Conservation (phyloP, 768 basidiomycete genomes). For the Russula emetica region DNA sequence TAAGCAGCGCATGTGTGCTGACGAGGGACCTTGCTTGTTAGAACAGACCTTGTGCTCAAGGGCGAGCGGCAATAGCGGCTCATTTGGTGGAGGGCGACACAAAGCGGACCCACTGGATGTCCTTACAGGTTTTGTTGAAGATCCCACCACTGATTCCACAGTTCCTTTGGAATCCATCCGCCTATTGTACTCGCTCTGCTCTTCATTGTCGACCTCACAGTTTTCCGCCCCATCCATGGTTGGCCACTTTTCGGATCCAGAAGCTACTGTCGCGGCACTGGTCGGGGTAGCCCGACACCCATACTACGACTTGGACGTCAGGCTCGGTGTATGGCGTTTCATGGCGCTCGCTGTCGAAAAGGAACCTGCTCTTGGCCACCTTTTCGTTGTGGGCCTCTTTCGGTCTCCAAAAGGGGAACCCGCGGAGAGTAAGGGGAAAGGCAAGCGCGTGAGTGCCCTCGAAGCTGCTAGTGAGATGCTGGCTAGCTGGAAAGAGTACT, state of each 20-base stretch:
- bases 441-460: slow-evolving; percentile 53
- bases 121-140: slow-evolving; percentile 61
- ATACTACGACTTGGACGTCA: slow-evolving; percentile 68
- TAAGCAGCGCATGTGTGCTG: slow-evolving; percentile 45
- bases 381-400: slow-evolving; percentile 76
- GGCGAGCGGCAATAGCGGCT: slow-evolving; percentile 45
- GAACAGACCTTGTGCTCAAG: slow-evolving; percentile 74
- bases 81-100: slow-evolving; percentile 43
- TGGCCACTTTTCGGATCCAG: slow-evolving; percentile 73
- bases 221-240: slow-evolving; percentile 69
- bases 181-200: slow-evolving; percentile 62
- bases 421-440: slow-evolving; percentile 31
- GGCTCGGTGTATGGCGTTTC: slow-evolving; percentile 79
- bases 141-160: slow-evolving; percentile 53
- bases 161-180: slow-evolving; percentile 65
- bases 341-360: slow-evolving; percentile 76
- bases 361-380: slow-evolving; percentile 77
- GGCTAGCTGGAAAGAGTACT: slow-evolving; percentile 65
- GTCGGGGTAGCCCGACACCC: slow-evolving; percentile 74
- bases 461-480: slow-evolving; percentile 64
- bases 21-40: slow-evolving; percentile 47
- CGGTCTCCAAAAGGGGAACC: slow-evolving; percentile 46
- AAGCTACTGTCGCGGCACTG: slow-evolving; percentile 59
- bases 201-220: slow-evolving; percentile 56
- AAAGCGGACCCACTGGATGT: slow-evolving; percentile 72